These are phyloP conservation scores for Thraustotheca clavata DNA, from an alignment of 352 stramenopile genomes.

Conservation along the genomic window DNA sequence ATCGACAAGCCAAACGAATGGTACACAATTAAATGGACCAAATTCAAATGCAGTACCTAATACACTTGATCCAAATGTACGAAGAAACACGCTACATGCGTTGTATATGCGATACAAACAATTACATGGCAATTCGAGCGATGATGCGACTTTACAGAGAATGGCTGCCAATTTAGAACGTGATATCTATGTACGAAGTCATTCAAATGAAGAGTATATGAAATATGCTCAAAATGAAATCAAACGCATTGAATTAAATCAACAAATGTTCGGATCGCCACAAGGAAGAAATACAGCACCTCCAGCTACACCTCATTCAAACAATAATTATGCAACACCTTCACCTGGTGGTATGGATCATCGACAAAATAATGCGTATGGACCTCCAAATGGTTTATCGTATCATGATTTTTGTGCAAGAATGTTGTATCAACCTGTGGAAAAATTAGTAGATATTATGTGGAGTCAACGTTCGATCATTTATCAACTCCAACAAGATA, in stretches of 20 bases:
- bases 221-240: slow-evolving; percentile 4
- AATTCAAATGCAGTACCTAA: neutral
- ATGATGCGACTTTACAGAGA: slow-evolving; percentile 17
- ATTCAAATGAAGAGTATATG: slow-evolving; percentile 11
- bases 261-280: slow-evolving; percentile 15
- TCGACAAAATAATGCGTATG: neutral
- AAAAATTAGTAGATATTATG: slow-evolving; percentile 21
- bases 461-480: slow-evolving; percentile 20
- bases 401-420: slow-evolving; percentile 20
- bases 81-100: slow-evolving; percentile 9
- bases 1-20: neutral
- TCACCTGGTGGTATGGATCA: neutral
- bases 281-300: neutral
- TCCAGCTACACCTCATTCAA: neutral
- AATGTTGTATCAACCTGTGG: slow-evolving; percentile 17
- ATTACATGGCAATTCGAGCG: slow-evolving; percentile 10
- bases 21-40: neutral
- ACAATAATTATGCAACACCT: neutral
- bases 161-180: slow-evolving; percentile 5
- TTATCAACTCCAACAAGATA: slow-evolving; percentile 18
- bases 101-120: slow-evolving; percentile 21
- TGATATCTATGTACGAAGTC: neutral
- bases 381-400: neutral
- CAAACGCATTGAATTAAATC: slow-evolving; percentile 14
- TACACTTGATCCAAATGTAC: slow-evolving; percentile 1